Conservation (phyloP, 345 rosid genomes). For the Populus alba region DNA sequence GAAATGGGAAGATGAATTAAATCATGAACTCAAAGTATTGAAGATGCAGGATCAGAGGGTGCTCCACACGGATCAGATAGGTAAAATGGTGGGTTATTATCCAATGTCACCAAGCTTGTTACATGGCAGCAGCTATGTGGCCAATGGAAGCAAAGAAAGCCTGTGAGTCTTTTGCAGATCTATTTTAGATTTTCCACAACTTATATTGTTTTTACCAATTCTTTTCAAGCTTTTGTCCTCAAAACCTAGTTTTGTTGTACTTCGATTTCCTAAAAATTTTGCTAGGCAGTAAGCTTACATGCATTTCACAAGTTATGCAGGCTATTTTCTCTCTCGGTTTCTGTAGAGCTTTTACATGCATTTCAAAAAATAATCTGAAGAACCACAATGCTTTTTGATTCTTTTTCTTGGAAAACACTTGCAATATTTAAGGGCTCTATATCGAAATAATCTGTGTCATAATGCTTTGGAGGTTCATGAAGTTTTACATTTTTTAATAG, state of each 20-base stretch:
- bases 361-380: not conserved
- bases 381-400: not conserved
- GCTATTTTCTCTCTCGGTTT: not conserved
- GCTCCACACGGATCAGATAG: conserved; percentile 49
- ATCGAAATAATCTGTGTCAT: not conserved
- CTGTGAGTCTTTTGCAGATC: conserved; percentile 51
- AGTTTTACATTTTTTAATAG: too few species aligned
- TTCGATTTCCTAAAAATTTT: not conserved
- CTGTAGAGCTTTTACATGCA: not conserved
- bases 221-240: not conserved
- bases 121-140: conserved; percentile 52
- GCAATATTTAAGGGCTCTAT: not conserved
- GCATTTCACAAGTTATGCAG: not conserved
- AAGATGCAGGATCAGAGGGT: conserved; percentile 51
- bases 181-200: not conserved
- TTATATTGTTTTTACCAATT: not conserved
- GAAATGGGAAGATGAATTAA: conserved; percentile 67
- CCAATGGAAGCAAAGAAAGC: conserved; percentile 62
- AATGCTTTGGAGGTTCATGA: too few species aligned
- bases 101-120: conserved; percentile 85
- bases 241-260: not conserved
- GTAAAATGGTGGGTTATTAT: conserved; percentile 45
- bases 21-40: conserved; percentile 64
- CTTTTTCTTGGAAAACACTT: not conserved
- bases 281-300: not conserved